Percentiles rank a stretch among this genome's conserved stretches.
Conservation (phyloP, 139 green algal species). For the Eudorina sp. region DNA sequence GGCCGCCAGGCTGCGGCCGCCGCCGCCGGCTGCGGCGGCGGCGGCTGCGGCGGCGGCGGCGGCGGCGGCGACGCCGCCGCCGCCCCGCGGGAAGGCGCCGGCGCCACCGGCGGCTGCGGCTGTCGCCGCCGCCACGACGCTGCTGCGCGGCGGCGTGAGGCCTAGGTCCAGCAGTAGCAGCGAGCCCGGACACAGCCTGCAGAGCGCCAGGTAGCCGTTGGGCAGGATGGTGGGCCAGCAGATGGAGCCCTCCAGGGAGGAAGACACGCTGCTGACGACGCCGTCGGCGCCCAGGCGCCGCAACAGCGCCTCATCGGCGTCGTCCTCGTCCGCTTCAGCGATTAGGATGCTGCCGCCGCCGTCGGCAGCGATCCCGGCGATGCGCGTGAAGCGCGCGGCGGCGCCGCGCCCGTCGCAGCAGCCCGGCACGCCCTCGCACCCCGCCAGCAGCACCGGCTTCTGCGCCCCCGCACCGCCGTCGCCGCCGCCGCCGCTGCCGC, state of each 20-base stretch:
- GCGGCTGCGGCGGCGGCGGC: not conserved
- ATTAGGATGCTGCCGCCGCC: not conserved
- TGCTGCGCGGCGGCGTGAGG: not conserved
- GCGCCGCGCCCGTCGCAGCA: not conserved
- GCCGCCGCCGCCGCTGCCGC: not conserved
- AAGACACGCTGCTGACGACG: not conserved
- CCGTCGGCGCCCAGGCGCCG: not conserved
- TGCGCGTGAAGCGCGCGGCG: not conserved
- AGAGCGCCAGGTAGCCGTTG: conserved; percentile 12
- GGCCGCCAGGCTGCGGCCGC: not conserved
- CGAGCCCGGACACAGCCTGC: too few relatives aligned
- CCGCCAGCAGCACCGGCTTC: not conserved
- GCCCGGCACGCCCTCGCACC: not conserved
- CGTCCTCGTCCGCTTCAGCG: not conserved
- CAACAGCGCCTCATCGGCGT: not conserved
- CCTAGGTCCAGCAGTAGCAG: not conserved
- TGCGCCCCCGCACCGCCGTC: not conserved
- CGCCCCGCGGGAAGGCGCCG: too few relatives aligned
- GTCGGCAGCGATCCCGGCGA: not conserved
- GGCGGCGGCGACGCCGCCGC: not conserved
- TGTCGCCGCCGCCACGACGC: too few relatives aligned
- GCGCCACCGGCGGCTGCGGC: not conserved
- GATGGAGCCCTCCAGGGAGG: not conserved
- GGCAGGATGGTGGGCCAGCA: not conserved
- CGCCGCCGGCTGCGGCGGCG: not conserved